phyloP scores from a whole-genome alignment of 2,329 filamentous ascomycete genomes.

The Coleophoma eucalyptorum region DNA sequence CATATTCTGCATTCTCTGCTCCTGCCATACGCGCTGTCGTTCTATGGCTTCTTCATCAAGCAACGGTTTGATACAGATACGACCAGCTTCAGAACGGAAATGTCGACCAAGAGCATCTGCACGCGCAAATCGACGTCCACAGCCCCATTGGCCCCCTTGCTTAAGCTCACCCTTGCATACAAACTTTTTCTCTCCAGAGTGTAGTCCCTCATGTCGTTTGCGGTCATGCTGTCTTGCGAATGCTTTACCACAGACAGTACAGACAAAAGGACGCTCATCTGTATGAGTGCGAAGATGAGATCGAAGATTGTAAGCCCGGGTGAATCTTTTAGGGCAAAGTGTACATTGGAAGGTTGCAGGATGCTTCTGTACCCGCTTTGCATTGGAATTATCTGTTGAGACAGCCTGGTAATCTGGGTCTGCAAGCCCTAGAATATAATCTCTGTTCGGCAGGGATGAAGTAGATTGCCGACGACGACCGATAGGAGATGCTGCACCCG shows the following conservation, averaged over 20 bases:
- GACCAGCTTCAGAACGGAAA: constrained; percentile 91
- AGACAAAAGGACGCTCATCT: constrained; percentile 95
- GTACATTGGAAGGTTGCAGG: constrained; percentile 95
- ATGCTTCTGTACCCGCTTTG: constrained; percentile 92
- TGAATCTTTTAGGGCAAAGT: constrained; percentile 93
- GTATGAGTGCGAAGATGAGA: constrained; percentile 96
- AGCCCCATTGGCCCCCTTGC: constrained; percentile 82
- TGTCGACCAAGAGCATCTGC: constrained; percentile 92
- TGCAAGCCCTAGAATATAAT: constrained; percentile 85
- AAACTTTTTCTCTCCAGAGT: constrained; percentile 98
- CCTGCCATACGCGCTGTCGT: constrained; percentile 70
- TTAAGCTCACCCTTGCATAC: constrained; percentile 92
- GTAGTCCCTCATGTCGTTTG: constrained; percentile 93
- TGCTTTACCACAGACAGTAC: constrained; percentile 93
- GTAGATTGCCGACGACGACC: constrained; percentile 56
- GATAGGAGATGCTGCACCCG: constrained; percentile 38
- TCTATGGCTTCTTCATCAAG: constrained; percentile 90
- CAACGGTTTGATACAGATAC: constrained; percentile 95
- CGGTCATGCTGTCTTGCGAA: constrained; percentile 97
- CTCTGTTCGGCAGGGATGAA: constrained; percentile 52
- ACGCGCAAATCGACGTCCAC: constrained; percentile 86
- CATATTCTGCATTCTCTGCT: constrained; percentile 62
- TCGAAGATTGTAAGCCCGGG: constrained; percentile 90
- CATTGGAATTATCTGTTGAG: constrained; percentile 49
- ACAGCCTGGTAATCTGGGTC: constrained; percentile 79